phyloP scores from a whole-genome alignment of 1,284 basidiomycete genomes.

The Ustilago crameri region DNA sequence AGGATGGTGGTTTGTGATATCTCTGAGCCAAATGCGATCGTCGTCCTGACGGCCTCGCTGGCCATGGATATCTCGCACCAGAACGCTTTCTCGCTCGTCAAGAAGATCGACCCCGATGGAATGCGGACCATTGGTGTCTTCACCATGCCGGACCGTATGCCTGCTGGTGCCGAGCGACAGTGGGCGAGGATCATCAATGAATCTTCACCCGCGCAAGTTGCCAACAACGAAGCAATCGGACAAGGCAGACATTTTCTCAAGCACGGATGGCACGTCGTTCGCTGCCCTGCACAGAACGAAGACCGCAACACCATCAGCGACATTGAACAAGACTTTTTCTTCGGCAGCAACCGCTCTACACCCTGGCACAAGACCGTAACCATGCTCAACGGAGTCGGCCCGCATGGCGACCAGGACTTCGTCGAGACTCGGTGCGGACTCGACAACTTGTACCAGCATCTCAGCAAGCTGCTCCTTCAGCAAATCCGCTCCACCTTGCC shows the following conservation, averaged over 20 bases:
- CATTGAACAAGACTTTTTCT: constrained; percentile 18
- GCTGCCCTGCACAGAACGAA: constrained; percentile 25
- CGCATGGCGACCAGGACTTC: constrained; percentile 15
- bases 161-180: constrained; percentile 9
- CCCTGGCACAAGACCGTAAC: constrained; percentile 12
- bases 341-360: not conserved
- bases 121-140: constrained; percentile 24
- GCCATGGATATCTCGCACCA: constrained; percentile 20
- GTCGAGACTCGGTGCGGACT: constrained; percentile 18
- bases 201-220: constrained; percentile 1
- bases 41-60: constrained; percentile 19
- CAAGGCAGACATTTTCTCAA: constrained; percentile 14
- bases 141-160: constrained; percentile 35
- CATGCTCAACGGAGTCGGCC: constrained; percentile 4
- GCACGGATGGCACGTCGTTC: constrained; percentile 38
- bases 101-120: constrained; percentile 4
- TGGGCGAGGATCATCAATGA: constrained; percentile 31
- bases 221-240: not conserved
- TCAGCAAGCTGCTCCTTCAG: constrained; percentile 21
- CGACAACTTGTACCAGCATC: constrained; percentile 12
- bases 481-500: constrained; percentile 8
- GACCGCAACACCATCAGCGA: constrained; percentile 2
- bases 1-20: constrained; percentile 26
- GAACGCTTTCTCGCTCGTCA: constrained; percentile 13
- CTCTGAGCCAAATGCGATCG: constrained; percentile 9